Percentiles rank a stretch among this genome's conserved stretches.
Evolutionary conservation across 768 basidiomycete genomes (phyloP).

Genomic region (Lentinula edodes): DNA sequence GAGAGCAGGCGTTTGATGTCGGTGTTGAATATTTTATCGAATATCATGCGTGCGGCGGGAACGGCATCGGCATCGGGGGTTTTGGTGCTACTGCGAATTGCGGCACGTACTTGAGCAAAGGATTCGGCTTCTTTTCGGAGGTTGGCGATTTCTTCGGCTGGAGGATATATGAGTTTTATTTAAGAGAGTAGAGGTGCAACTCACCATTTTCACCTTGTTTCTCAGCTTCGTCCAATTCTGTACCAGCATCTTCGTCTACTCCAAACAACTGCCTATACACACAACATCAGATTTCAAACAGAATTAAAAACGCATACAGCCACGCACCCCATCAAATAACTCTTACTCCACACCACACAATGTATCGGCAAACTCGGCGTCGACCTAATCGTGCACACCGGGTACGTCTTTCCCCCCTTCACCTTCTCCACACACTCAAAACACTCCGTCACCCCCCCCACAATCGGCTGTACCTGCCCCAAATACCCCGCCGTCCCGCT

Average conservation of each 20-base stretch:
- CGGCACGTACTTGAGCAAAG: constrained; percentile 74
- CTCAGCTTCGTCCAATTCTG: constrained; percentile 88
- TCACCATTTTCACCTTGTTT: constrained; percentile 90
- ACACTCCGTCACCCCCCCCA: constrained; percentile 91
- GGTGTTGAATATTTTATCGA: constrained; percentile 86
- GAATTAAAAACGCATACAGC: background rate
- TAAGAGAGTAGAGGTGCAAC: no score
- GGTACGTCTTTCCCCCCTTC: constrained; percentile 90
- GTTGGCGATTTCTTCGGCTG: constrained; percentile 87
- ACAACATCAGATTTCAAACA: background rate
- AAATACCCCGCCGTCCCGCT: constrained; percentile 96
- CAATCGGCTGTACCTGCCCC: constrained; percentile 86
- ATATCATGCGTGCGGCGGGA: constrained; percentile 61
- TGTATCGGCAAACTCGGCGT: constrained; percentile 97
- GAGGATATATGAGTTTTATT: no score
- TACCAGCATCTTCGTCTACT: constrained; percentile 77
- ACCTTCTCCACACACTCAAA: constrained; percentile 95
- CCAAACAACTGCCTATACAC: constrained; percentile 82
- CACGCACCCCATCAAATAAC: constrained; percentile 85
- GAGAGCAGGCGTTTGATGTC: constrained; percentile 86
- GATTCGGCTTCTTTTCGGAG: constrained; percentile 86
- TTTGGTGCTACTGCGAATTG: constrained; percentile 52
- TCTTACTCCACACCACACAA: constrained; percentile 99
- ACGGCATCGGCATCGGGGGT: no score
- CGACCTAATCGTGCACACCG: constrained; percentile 95